Conservation (phyloP, 139 green algal species). For the Coccomyxa sp. region DNA sequence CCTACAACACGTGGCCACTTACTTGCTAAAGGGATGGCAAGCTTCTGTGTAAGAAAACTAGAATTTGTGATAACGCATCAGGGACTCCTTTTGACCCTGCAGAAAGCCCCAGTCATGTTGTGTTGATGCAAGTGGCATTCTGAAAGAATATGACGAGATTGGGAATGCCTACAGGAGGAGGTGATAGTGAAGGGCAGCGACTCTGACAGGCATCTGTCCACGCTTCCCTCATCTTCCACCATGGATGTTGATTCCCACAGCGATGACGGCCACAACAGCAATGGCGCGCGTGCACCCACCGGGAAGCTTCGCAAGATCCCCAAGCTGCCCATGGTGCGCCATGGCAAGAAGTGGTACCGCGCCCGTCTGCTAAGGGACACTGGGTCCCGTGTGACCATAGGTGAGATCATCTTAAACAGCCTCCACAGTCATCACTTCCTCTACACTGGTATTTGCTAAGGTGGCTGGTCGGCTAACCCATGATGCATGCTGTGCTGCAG, state of each 20-base stretch:
- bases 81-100: too few species aligned
- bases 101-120: too few species aligned
- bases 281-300: neutral
- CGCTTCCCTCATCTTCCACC: neutral
- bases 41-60: too few species aligned
- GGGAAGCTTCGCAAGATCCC: constrained; percentile 34
- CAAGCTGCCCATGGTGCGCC: constrained; percentile 67
- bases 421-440: neutral
- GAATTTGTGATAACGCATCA: too few species aligned
- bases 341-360: constrained; percentile 58
- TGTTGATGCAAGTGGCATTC: too few species aligned
- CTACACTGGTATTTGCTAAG: neutral
- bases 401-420: constrained; percentile 13
- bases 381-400: constrained; percentile 33
- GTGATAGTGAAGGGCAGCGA: neutral
- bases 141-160: too few species aligned
- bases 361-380: constrained; percentile 47
- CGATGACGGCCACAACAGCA: neutral
- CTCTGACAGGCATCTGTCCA: neutral
- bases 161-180: neutral
- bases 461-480: neutral
- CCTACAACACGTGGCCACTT: too few species aligned
- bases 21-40: too few species aligned
- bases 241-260: neutral
- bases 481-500: constrained; percentile 11